phyloP scores from a whole-genome alignment of 2,329 filamentous ascomycete genomes.

The Stemphylium lycopersici region DNA sequence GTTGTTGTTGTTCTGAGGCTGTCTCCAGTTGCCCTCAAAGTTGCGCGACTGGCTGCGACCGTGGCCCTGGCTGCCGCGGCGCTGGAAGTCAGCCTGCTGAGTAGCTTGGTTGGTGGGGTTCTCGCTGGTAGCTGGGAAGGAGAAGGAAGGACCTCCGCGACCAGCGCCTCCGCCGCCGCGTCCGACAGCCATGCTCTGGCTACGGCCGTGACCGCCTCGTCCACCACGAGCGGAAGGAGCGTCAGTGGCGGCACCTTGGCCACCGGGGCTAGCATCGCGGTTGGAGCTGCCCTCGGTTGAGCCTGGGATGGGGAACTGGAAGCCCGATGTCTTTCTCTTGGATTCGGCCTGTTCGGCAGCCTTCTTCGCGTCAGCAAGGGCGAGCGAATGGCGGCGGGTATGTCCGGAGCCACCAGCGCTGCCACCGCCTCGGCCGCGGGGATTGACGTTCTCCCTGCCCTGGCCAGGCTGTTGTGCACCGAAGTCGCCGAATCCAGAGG shows the following conservation, averaged over 20 bases:
- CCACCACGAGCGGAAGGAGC: slow-evolving; percentile 48
- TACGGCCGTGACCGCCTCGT: slow-evolving; percentile 69
- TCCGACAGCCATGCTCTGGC: slow-evolving; percentile 86
- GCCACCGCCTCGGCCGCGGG: slow-evolving; percentile 75
- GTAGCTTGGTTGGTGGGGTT: slow-evolving; percentile 49
- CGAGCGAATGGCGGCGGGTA: slow-evolving; percentile 91
- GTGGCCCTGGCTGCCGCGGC: slow-evolving; percentile 80
- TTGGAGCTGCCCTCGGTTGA: slow-evolving; percentile 64
- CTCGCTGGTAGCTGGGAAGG: slow-evolving; percentile 66
- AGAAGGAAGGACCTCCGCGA: slow-evolving; percentile 74
- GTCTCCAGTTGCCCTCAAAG: slow-evolving; percentile 98
- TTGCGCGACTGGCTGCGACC: slow-evolving; percentile 85
- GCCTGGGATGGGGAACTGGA: slow-evolving; percentile 84
- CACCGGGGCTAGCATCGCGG: slow-evolving; percentile 63
- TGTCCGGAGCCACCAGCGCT: slow-evolving; percentile 74
- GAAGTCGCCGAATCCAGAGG: slow-evolving; percentile 86
- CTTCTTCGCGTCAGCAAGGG: slow-evolving; percentile 94
- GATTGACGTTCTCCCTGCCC: slow-evolving; percentile 69
- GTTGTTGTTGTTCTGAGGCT: slow-evolving; percentile 65
- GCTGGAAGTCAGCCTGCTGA: slow-evolving; percentile 68
- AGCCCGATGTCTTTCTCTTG: slow-evolving; percentile 90
- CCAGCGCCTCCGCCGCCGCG: slow-evolving; percentile 67
- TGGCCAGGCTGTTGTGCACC: slow-evolving; percentile 64
- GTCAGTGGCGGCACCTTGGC: slow-evolving; percentile 39
- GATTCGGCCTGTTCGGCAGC: slow-evolving; percentile 96